phyloP scores from a whole-genome alignment of 768 basidiomycete genomes.

The Mycena floridula region DNA sequence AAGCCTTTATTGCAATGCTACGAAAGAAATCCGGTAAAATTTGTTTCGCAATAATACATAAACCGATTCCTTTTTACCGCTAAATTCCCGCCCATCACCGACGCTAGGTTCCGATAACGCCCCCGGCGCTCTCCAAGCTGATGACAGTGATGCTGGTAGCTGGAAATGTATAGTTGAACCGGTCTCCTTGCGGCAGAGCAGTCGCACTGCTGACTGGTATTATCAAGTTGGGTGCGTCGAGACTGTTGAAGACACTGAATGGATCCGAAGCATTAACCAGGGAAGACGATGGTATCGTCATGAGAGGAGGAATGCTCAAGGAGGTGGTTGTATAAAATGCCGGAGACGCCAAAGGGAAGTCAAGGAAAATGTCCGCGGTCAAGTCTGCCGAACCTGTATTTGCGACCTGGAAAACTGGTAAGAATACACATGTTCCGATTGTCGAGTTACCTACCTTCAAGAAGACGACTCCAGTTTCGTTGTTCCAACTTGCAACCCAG shows the following conservation, averaged over 20 bases:
- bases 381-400: conserved; percentile 24
- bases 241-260: conserved; percentile 26
- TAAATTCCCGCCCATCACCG: no score
- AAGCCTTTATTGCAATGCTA: no score
- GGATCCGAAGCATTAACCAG: background rate
- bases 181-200: conserved; percentile 20
- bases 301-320: conserved; percentile 22
- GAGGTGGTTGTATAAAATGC: conserved; percentile 14
- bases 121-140: no score
- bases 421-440: background rate
- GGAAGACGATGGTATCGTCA: conserved; percentile 20
- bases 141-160: conserved; percentile 28
- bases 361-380: conserved; percentile 24
- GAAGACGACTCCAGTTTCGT: conserved; percentile 25
- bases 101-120: no score
- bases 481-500: conserved; percentile 29
- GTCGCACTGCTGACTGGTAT: conserved; percentile 22
- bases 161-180: conserved; percentile 28
- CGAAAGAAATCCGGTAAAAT: no score
- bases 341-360: conserved; percentile 19
- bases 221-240: conserved; percentile 24
- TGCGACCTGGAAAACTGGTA: conserved; percentile 18
- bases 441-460: conserved; percentile 20
- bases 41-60: no score
- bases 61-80: no score